Base-by-base conservation (phyloP, 2,329 filamentous ascomycete genomes). In the Xylaria arbuscula region DNA sequence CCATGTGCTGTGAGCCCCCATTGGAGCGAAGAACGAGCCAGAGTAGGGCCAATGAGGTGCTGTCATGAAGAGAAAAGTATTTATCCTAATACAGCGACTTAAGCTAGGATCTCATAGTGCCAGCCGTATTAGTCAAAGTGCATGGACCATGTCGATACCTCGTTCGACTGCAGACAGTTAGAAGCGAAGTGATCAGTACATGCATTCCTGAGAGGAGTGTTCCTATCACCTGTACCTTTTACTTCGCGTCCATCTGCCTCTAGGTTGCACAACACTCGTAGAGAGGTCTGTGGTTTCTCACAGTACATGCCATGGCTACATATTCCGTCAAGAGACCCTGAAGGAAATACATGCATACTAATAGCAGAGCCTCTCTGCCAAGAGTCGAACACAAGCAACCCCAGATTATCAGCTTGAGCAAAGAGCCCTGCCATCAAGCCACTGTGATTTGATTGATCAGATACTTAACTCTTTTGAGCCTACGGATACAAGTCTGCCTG, bases 321-420 rank as follows among this genome's bases (percentile, higher is more conserved):
- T 17, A 55, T 40, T 15, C 42, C 48, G 48, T 64, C 51, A 19
- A 66, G 11, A 61, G 48, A 59, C 51, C 51, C 58, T 57, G 55
- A 58, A 64, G 47, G 48, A 51, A 59, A 40, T n/a, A 69, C 53
- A 71, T 70, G 64, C 70, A 66, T 42, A 64, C 68, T 68, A 70
- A 51, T 45, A 45, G 61, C 70, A 72, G 70, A 72, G 70, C 70
- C 70, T 70, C 70, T 45, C 51, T 64, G 70, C 70, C 67, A 71
- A 71, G 70, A 61, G 42, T 28, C 32, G 24, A 32, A n/a, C 42
- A 66, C 55, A 28, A 5, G 28, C 28, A 47, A 62, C 59, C 54
- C 56, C 56, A 45, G 56, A 70, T 64, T 50, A 62, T 45, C 40
- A 45, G 40, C 28, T 24, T 10, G 53, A 36, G 8, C 34, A 34